Evolutionary conservation across 257 asterid genomes (phyloP).

Genomic region (Apocynum venetum): DNA sequence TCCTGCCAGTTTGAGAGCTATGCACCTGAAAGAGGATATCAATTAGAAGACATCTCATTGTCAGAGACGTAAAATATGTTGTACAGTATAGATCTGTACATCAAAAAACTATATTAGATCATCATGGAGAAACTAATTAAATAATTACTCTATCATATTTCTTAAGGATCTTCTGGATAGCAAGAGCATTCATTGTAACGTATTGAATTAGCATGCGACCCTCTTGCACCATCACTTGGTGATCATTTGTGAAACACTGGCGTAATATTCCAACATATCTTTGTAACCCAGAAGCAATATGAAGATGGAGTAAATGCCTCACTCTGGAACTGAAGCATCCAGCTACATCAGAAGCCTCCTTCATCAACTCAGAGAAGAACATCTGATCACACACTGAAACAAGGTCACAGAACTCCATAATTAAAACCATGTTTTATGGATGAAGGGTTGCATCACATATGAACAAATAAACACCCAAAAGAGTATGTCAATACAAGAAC

Average conservation of each 20-base stretch:
- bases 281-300: slow-evolving; percentile 48
- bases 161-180: slow-evolving; percentile 85
- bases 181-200: slow-evolving; percentile 74
- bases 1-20: slow-evolving; percentile 64
- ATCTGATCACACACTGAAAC: slow-evolving; percentile 69
- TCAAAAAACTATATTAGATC: not conserved
- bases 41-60: not conserved
- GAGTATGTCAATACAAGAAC: not conserved
- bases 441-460: not conserved
- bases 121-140: not conserved
- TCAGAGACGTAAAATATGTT: not conserved
- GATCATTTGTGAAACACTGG: slow-evolving; percentile 54
- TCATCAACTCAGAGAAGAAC: slow-evolving; percentile 72
- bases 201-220: slow-evolving; percentile 64
- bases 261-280: slow-evolving; percentile 41
- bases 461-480: not conserved
- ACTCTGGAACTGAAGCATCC: slow-evolving; percentile 83
- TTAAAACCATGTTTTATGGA: slow-evolving; percentile 3
- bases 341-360: slow-evolving; percentile 72
- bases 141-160: slow-evolving; percentile 75
- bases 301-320: slow-evolving; percentile 69
- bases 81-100: not conserved
- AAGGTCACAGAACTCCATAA: slow-evolving; percentile 13
- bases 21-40: slow-evolving; percentile 48
- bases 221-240: slow-evolving; percentile 52